A percentile compares a stretch with the other conserved stretches of the same genome.
Evolutionary conservation across 345 rosid species (phyloP).

Genomic region (Erodium maritimum): DNA sequence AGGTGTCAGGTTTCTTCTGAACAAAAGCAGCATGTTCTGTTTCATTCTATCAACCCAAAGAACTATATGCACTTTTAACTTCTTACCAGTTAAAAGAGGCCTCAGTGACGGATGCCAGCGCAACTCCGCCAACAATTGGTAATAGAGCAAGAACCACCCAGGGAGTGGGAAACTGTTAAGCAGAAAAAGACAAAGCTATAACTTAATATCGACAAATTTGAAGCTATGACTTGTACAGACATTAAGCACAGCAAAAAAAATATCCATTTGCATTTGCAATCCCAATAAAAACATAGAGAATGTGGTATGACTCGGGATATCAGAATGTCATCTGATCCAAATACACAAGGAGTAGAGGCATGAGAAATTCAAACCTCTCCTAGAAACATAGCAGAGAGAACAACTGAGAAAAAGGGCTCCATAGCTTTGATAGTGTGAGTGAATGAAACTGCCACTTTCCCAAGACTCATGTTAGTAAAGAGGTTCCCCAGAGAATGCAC

Average conservation of each 20-base stretch:
- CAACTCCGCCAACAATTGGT: conserved; percentile 95
- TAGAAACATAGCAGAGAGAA: conserved; percentile 85
- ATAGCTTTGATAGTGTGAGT: conserved; percentile 97
- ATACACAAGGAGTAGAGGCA: too few relatives aligned
- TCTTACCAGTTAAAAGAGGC: conserved; percentile 87
- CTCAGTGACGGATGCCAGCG: conserved; percentile 84
- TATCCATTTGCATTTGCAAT: too few relatives aligned
- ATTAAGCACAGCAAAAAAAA: too few relatives aligned
- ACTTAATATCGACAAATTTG: too few relatives aligned
- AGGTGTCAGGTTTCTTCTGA: background rate
- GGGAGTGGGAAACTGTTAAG: conserved; percentile 51
- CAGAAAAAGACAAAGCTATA: too few relatives aligned
- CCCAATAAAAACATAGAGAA: too few relatives aligned
- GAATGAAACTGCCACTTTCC: conserved; percentile 96
- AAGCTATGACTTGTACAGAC: too few relatives aligned
- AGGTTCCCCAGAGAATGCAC: conserved; percentile 84
- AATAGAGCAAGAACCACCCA: conserved; percentile 85
- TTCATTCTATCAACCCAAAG: too few relatives aligned
- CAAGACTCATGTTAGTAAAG: conserved; percentile 94
- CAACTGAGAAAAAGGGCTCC: conserved; percentile 97
- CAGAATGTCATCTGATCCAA: too few relatives aligned
- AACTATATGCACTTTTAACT: conserved; percentile 1
- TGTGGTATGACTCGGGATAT: too few relatives aligned
- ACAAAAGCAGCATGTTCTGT: too few relatives aligned
- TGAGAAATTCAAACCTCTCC: conserved; percentile 50